A percentile compares a stretch with the other conserved stretches of the same genome.
phyloP scores from a whole-genome alignment of 2,329 filamentous ascomycete species.

The Emydomyces testavorans region DNA sequence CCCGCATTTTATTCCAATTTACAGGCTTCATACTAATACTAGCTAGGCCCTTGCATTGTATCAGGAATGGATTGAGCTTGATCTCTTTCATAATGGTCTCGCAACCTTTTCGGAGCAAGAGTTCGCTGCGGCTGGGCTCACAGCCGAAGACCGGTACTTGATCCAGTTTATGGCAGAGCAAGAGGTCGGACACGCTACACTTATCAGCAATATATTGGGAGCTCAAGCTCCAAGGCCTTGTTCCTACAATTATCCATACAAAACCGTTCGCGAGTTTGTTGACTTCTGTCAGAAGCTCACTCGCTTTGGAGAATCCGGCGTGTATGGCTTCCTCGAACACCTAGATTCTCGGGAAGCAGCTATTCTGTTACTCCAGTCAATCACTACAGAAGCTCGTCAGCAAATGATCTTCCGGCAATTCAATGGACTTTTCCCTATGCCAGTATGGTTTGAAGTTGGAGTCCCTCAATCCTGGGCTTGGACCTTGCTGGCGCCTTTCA shows the following conservation, averaged over 20 bases:
- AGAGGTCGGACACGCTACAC: slow-evolving; percentile 64
- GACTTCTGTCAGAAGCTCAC: slow-evolving; percentile 79
- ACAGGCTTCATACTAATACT: slow-evolving; percentile 43
- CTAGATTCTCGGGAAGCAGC: slow-evolving; percentile 64
- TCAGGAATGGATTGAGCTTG: slow-evolving; percentile 75
- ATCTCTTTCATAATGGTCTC: slow-evolving; percentile 68
- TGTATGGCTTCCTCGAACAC: slow-evolving; percentile 70
- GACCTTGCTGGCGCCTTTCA: slow-evolving; percentile 71
- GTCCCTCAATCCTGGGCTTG: slow-evolving; percentile 76
- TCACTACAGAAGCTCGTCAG: slow-evolving; percentile 68
- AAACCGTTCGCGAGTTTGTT: slow-evolving; percentile 61
- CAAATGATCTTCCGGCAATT: slow-evolving; percentile 83
- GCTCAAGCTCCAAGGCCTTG: slow-evolving; percentile 58
- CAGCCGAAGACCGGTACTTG: slow-evolving; percentile 55
- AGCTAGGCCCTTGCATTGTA: slow-evolving; percentile 63
- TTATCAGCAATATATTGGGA: slow-evolving; percentile 68
- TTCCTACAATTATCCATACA: slow-evolving; percentile 70
- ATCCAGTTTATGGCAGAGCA: slow-evolving; percentile 69
- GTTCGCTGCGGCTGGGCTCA: slow-evolving; percentile 57
- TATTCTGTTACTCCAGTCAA: slow-evolving; percentile 61
- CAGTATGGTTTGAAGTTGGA: slow-evolving; percentile 67
- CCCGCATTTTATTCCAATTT: slow-evolving; percentile 41
- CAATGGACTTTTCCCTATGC: slow-evolving; percentile 66
- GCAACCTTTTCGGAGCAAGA: slow-evolving; percentile 57
- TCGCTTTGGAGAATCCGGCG: slow-evolving; percentile 65